Evolutionary conservation across 768 basidiomycete genomes (phyloP).

Genomic region (Termitomyces sp.): DNA sequence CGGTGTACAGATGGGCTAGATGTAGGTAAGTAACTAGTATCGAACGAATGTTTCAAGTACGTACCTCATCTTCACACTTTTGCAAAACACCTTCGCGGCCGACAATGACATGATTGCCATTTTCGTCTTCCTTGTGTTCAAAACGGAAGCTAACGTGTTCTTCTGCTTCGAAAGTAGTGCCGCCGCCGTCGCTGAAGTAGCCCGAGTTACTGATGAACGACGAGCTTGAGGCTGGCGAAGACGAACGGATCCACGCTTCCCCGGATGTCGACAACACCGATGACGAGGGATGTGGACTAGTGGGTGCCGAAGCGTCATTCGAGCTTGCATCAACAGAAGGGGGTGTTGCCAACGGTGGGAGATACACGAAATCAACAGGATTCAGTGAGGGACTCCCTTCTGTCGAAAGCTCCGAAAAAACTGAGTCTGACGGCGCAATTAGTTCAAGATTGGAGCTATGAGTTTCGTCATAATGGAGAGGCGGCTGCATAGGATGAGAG

Average conservation of each 20-base stretch:
- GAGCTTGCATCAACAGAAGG: background rate
- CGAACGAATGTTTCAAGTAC: background rate
- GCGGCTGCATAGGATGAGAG: background rate
- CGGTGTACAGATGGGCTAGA: conserved; percentile 74
- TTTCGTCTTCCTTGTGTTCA: conserved; percentile 55
- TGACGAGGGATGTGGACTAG: background rate
- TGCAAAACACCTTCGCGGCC: conserved; percentile 65
- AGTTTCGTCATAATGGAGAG: background rate
- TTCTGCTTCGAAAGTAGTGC: conserved; percentile 19
- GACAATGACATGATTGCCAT: conserved; percentile 68
- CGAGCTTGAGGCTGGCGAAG: background rate
- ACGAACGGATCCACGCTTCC: background rate
- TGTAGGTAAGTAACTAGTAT: background rate
- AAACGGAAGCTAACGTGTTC: conserved; percentile 57
- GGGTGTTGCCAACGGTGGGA: conserved; percentile 28
- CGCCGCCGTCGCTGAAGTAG: conserved; percentile 7
- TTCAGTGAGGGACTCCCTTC: conserved; percentile 27
- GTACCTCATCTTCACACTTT: conserved; percentile 75
- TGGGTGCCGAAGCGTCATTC: background rate
- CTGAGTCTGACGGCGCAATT: background rate
- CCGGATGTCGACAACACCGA: background rate
- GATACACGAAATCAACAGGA: conserved; percentile 39
- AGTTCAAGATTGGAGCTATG: background rate
- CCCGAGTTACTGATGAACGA: conserved; percentile 8
- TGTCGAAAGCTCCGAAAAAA: background rate